Evolutionary conservation across 306 rosid genomes (phyloP), one percentile per base, ranked within the genome.

Genomic region (Cucurbita maxima): DNA sequence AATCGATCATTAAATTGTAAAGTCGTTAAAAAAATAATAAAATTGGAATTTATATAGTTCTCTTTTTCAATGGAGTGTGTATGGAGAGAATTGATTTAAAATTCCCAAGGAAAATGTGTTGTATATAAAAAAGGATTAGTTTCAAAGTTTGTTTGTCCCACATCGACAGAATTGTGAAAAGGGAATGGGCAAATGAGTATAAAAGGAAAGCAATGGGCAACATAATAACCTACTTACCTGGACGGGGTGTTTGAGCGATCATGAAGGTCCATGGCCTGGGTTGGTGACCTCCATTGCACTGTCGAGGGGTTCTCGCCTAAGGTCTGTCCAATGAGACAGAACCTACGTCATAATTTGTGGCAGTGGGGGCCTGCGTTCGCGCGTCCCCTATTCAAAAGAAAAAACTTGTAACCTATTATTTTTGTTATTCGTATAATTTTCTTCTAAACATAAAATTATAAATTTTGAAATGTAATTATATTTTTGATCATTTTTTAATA

Each of bases 311-410:
- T 79, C 58, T 45, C 0, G 67, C 68, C 74, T 84, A 83, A 74
- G 87, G 81, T 84, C 82, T 81, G 59, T 83, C 71, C 76, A 57
- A 76, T 6, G 80, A 7, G 58, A 81, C 71, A 80, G 86, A 84
- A 58, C 79, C 87, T 76, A 82, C 83, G 79, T 89, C 86, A 79
- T 82, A 82, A 85, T 89, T 87, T 89, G 81, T 87, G 73, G 57
- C 6, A 8, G 80, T 16, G 78, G 88, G 83, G 87, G 86, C 88
- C 76, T 81, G 90, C 83, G 87, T 85, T 58, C 80, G 90, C 82
- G 88, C 87, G 74, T 86, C 86, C 86, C 82, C 79, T 67, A 0
- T 11, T 3, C 20, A 47, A 22, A 22, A 22, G 22, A 22, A 22
- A 0, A 1, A 0, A 22, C 25, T 25, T 25, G 25, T 25, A 25